phyloP scores from a whole-genome alignment of 2,329 filamentous ascomycete genomes.

The Tolypocladium tropicale region DNA sequence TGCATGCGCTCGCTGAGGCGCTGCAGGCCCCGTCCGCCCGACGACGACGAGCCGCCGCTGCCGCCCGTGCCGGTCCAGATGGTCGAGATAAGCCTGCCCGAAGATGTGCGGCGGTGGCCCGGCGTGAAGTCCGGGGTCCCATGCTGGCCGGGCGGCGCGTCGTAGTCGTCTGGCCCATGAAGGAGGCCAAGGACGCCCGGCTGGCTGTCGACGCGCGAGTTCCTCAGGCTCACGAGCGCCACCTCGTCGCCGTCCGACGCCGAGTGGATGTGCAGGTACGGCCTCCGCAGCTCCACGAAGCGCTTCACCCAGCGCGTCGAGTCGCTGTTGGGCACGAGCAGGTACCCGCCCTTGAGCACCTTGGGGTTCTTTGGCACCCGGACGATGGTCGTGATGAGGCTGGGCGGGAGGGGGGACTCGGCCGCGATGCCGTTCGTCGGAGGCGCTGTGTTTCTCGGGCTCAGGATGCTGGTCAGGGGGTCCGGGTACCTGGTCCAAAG shows the following conservation, averaged over 20 bases:
- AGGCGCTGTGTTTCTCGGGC: slow-evolving; percentile 54
- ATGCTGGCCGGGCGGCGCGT: slow-evolving; percentile 21
- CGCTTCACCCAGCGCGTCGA: slow-evolving; percentile 81
- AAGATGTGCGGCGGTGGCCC: slow-evolving; percentile 37
- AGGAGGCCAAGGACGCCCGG: slow-evolving; percentile 78
- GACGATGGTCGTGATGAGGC: slow-evolving; percentile 66
- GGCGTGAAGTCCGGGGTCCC: slow-evolving; percentile 28
- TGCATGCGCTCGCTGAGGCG: slow-evolving; percentile 48
- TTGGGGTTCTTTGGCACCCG: slow-evolving; percentile 71
- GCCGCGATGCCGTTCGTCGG: slow-evolving; percentile 50
- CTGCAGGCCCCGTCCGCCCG: slow-evolving; percentile 30
- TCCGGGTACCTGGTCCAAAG: slow-evolving; percentile 57
- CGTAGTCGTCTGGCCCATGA: slow-evolving; percentile 34
- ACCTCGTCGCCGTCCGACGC: slow-evolving; percentile 82
- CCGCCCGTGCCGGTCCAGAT: slow-evolving; percentile 41
- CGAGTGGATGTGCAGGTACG: slow-evolving; percentile 85
- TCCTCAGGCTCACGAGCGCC: slow-evolving; percentile 77
- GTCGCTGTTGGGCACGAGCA: slow-evolving; percentile 74
- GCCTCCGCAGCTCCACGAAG: slow-evolving; percentile 83
- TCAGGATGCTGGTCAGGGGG: slow-evolving; percentile 44
- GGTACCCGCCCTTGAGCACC: slow-evolving; percentile 76
- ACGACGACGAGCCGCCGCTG: slow-evolving; percentile 16
- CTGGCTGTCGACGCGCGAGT: slow-evolving; percentile 84
- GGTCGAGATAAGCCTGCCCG: slow-evolving; percentile 43
- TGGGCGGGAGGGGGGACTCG: slow-evolving; percentile 41